Base-by-base conservation (phyloP, 106 monocot species). In the Apostasia ramifera region DNA sequence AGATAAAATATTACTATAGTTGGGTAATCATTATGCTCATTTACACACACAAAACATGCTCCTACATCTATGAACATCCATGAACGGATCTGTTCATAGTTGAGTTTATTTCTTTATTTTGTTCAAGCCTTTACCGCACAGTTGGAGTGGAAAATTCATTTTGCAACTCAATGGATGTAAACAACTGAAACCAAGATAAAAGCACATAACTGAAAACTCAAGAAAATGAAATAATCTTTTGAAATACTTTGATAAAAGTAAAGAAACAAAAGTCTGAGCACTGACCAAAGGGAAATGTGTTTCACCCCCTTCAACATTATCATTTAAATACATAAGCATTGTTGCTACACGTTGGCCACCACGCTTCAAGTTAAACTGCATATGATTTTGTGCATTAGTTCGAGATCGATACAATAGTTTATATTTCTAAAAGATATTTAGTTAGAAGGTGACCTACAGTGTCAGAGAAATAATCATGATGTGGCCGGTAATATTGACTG, bases 401-500 rank as follows among this genome's bases (percentile, higher is more conserved):
- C 8, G 3, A 39, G 9, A 39, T 2, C 3, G 39, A 2, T 13
- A 3, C 26, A 10, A 10, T 39, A 3, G 3, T 26, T 26, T 50
- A 41, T 1, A 42, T 4, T 54, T 55, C 8, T 37, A 9, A 75
- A 50, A 40, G 47, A 58, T 42, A 4, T 42, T 15, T 26, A 26
- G 8, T 65, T 15, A 65, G 9, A 15, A 48, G 42, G 26, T 47
- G 76, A 73, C 83, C 84, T 84, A 94, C 93, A 65, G 73, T 60
- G 61, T 94, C 93, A 66, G 86, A 76, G 70, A 94, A 94, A 66
- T 82, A 94, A 80, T 94, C 93, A 79, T 87, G 82, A 82, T 91
- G 87, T 53, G 85, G 83, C 45, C 48, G 78, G 71, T 88, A 92
- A 70, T 77, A 83, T 69, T 85, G 82, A 66, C 62, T 73, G 58